Base-by-base conservation (phyloP, 2,329 filamentous ascomycete species). In the Calonectria ilicicola region DNA sequence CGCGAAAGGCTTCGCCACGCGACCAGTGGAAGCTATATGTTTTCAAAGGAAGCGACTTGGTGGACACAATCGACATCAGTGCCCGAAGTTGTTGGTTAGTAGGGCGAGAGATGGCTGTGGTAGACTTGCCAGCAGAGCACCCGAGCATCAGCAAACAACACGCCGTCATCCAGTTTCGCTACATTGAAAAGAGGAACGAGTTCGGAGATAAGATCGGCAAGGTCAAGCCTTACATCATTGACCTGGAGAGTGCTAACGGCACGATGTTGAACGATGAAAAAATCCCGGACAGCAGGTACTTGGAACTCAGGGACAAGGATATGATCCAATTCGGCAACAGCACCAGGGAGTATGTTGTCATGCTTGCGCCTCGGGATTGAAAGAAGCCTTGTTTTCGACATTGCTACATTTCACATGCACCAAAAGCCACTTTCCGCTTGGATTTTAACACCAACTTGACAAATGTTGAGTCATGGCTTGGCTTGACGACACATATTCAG, bases 81-180 rank as follows among this genome's bases (percentile, higher is more conserved):
- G 85, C 88, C 69, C 92, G 95, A 72, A 97, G 93, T 80, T 98
- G 95, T 85, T 99, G 97, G 97, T 87, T 99, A 27, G 86, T 98
- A 10, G 97, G 97, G 0, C 89, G 96, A 58, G 96, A 98, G 78
- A 83, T 89, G 66, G 86, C 93, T 6, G 93, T 99, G 4, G 95
- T 94, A 2, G 97, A 99, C 82, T 87, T 98, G 70, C 87, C 91
- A 2, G 91, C 97, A 9, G 95, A 98, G 81, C 96, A 99, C 81
- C 95, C 96, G 1, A 98, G 95, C 83, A 92, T 95, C 80, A 98
- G 95, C 82, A 97, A 97, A 84, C 97, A 99, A 84, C 97, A 99
- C 83, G 96, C 96, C 1, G 97, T 96, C 10, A 90, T 99, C 51
- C 97, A 99, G 82, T 99, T 99, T 80, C 92, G 97, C 44, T 93